phyloP scores from a whole-genome alignment of 2,329 filamentous ascomycete genomes.

The Bisporella sp. region DNA sequence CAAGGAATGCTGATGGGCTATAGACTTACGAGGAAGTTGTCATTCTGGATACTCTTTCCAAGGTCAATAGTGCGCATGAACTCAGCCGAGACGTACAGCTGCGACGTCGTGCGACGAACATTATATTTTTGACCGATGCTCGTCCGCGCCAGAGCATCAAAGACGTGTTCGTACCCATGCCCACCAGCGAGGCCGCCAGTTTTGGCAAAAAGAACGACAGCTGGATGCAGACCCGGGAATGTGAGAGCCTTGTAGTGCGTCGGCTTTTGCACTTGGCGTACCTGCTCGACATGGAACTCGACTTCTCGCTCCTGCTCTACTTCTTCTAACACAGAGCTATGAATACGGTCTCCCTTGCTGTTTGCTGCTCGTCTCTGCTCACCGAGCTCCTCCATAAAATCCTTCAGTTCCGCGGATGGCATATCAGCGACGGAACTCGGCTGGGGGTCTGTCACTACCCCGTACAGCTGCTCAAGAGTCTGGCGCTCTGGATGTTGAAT shows the following conservation, averaged over 20 bases:
- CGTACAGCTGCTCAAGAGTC: slow-evolving; percentile 52
- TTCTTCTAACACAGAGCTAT: slow-evolving; percentile 49
- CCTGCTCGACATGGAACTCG: slow-evolving; percentile 36
- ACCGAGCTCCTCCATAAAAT: slow-evolving; percentile 30
- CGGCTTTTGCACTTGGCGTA: slow-evolving; percentile 38
- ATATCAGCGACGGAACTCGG: neutral
- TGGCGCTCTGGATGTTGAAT: slow-evolving; percentile 48
- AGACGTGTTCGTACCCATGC: slow-evolving; percentile 34
- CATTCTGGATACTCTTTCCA: slow-evolving; percentile 27
- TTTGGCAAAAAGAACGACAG: slow-evolving; percentile 37
- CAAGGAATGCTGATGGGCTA: neutral
- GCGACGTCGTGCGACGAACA: slow-evolving; percentile 20
- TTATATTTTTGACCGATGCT: slow-evolving; percentile 30
- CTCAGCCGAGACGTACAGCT: slow-evolving; percentile 36
- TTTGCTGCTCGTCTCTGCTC: slow-evolving; percentile 30
- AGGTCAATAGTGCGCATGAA: slow-evolving; percentile 40
- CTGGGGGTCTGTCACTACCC: slow-evolving; percentile 23
- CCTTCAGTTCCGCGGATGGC: slow-evolving; percentile 20
- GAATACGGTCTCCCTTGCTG: slow-evolving; percentile 36
- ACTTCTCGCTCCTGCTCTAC: slow-evolving; percentile 41
- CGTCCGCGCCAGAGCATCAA: slow-evolving; percentile 34
- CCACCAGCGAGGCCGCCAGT: slow-evolving; percentile 36
- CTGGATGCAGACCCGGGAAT: slow-evolving; percentile 40
- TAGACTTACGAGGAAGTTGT: slow-evolving; percentile 32
- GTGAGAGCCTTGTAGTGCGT: slow-evolving; percentile 28